Evolutionary conservation across 371 early-diverging fungal genomes (phyloP).

Genomic region (Dinochytrium kinnereticum): DNA sequence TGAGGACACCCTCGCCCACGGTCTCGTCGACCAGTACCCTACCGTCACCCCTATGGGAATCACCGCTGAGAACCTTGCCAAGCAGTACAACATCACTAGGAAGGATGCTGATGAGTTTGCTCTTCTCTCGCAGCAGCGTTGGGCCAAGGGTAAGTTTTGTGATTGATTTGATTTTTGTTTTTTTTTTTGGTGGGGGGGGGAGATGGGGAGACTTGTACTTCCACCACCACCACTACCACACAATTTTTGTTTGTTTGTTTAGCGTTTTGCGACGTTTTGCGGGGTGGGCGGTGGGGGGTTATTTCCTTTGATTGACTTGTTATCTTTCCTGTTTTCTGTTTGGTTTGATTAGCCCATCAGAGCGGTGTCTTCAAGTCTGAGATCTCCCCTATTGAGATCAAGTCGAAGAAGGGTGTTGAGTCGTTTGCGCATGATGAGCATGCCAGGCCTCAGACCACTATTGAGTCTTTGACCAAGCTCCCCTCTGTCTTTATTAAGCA

Average conservation of each 20-base stretch:
- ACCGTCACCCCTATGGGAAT: conserved; percentile 91
- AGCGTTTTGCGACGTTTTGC: too few relatives aligned
- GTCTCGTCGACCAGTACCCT: conserved; percentile 88
- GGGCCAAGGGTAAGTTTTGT: conserved; percentile 66
- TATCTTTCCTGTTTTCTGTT: not conserved
- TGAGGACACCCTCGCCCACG: conserved; percentile 86
- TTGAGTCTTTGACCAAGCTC: conserved; percentile 80
- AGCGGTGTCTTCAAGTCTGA: conserved; percentile 82
- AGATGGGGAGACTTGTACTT: too few relatives aligned
- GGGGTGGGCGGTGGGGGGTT: too few relatives aligned
- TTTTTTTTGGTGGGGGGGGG: conserved; percentile 18
- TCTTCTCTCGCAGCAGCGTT: conserved; percentile 80
- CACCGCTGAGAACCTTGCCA: conserved; percentile 94
- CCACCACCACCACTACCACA: too few relatives aligned
- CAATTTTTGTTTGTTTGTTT: too few relatives aligned
- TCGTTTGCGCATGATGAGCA: conserved; percentile 83
- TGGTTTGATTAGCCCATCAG: conserved; percentile 71
- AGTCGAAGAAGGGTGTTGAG: conserved; percentile 72
- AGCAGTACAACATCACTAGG: conserved; percentile 80
- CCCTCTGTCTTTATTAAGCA: conserved; percentile 89
- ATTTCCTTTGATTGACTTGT: too few relatives aligned
- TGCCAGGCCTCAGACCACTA: conserved; percentile 81
- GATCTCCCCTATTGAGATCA: conserved; percentile 86
- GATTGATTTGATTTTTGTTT: conserved; percentile 1
- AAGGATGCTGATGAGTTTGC: conserved; percentile 90